Percentiles rank a stretch among this genome's conserved stretches.
Evolutionary conservation across 2,329 filamentous ascomycete genomes (phyloP).

Genomic region (Fusarium sp.): DNA sequence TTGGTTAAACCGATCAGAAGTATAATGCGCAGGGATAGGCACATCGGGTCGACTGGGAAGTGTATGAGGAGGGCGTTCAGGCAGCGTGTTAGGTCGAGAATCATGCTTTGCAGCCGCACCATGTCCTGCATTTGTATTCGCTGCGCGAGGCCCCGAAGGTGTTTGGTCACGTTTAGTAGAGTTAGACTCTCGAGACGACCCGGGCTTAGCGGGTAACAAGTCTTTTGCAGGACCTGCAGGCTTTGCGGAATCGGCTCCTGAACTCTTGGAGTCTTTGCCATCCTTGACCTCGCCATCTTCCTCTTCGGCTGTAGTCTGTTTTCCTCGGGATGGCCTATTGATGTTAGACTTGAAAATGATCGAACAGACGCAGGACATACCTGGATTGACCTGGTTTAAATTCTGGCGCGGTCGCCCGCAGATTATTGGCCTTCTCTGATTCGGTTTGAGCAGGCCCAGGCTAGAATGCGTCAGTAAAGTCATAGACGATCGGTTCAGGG

Average conservation of each 20-base stretch:
- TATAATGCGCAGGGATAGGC: constrained; percentile 61
- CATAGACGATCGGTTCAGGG: not conserved
- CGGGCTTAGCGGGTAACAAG: constrained; percentile 49
- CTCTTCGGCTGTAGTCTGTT: constrained; percentile 57
- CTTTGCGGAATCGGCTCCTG: constrained; percentile 26
- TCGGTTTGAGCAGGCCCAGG: constrained; percentile 46
- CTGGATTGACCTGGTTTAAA: constrained; percentile 67
- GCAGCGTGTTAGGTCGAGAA: constrained; percentile 50
- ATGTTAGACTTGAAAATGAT: constrained; percentile 16
- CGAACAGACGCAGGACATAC: constrained; percentile 44
- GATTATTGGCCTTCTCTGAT: constrained; percentile 53
- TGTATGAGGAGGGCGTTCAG: constrained; percentile 52
- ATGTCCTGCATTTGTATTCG: constrained; percentile 43
- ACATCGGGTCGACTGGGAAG: constrained; percentile 70
- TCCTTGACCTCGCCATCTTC: constrained; percentile 82
- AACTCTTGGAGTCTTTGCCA: constrained; percentile 51
- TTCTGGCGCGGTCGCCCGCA: constrained; percentile 70
- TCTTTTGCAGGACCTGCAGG: constrained; percentile 46
- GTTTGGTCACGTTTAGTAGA: constrained; percentile 42
- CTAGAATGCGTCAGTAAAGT: constrained; percentile 42
- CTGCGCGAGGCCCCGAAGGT: constrained; percentile 38
- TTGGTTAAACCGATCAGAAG: constrained; percentile 59
- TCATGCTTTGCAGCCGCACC: constrained; percentile 41
- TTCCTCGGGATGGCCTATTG: constrained; percentile 31
- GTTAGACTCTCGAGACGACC: constrained; percentile 45